Base-by-base conservation (phyloP, 306 rosid species). In the Begonia peltatifolia region DNA sequence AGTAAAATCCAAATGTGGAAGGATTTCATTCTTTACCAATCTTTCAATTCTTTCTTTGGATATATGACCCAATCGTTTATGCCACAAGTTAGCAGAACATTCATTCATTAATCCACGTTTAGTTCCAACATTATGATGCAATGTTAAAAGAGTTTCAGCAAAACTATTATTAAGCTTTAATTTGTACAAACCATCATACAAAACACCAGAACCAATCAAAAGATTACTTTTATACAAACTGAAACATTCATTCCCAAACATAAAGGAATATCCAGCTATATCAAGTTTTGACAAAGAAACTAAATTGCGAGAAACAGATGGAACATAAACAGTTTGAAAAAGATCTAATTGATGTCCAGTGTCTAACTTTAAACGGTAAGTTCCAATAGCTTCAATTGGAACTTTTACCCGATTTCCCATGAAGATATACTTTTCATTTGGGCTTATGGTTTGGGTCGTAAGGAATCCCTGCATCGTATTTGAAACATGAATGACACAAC, bases 81-180 rank as follows among this genome's bases (percentile, higher is more conserved):
- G 11, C 59, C 30, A 55, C 13, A 55, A 41, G 35, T n/a, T 2
- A 8, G 11, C 6, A 1, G 47, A 55, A 41, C 44, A 14, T 44
- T 56, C 17, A 14, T 57, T 11, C 9, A 10, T n/a, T 20, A 12
- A 23, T 9, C 17, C 3, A 10, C 11, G 11, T 57, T 42, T 57
- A 20, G 41, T 57, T 10, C 17, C 47, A 55, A 57, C 42, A 17
- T 22, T 42, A 57, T 18, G 30, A 17, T 57, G 38, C 10, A 57
- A 0, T 42, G 17, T 22, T 11, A 22, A 11, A 42, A 42, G 47
- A 2, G 46, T 54, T n/a, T 54, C 9, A 14, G 9, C 47, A 54
- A n/a, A 38, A n/a, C 0, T 0, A 20, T 12, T 11, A 57, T 20
- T 2, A 47, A 47, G 52, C 14, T 47, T 47, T 14, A 47, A 1